Evolutionary conservation across 2,329 filamentous ascomycete species (phyloP).

Genomic region (Davidsoniella virescens): DNA sequence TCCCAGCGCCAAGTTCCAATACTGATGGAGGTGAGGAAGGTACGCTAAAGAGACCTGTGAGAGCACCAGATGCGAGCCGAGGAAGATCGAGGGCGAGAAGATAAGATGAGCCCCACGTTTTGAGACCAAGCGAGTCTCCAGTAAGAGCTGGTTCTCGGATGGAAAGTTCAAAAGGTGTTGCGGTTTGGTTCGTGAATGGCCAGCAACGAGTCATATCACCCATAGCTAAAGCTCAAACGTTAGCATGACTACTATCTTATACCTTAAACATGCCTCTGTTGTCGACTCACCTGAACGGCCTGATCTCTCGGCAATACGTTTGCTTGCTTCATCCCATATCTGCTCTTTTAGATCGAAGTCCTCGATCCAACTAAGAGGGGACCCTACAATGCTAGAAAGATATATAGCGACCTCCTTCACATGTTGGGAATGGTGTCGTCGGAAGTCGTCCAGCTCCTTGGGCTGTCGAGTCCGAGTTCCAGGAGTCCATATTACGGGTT

Average conservation of each 20-base stretch:
- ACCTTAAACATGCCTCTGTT: not conserved
- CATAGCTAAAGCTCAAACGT: constrained; percentile 27
- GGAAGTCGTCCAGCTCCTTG: constrained; percentile 26
- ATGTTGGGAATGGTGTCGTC: constrained; percentile 25
- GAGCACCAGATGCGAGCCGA: constrained; percentile 26
- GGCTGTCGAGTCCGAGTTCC: constrained; percentile 24
- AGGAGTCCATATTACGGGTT: constrained; percentile 52
- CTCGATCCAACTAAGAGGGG: constrained; percentile 49
- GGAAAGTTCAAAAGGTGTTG: constrained; percentile 40
- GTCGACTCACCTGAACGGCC: constrained; percentile 46
- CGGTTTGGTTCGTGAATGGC: constrained; percentile 25
- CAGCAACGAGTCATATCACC: constrained; percentile 38
- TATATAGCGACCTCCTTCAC: constrained; percentile 44
- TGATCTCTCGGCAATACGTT: constrained; percentile 68
- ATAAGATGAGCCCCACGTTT: constrained; percentile 90
- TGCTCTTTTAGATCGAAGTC: constrained; percentile 48
- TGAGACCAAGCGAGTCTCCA: constrained; percentile 66
- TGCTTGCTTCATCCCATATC: constrained; percentile 66
- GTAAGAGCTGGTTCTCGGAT: constrained; percentile 80
- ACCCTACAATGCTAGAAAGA: constrained; percentile 52
- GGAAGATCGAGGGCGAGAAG: constrained; percentile 61
- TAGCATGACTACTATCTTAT: not conserved
- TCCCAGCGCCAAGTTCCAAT: constrained; percentile 78
- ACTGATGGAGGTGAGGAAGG: constrained; percentile 23
- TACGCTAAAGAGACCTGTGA: constrained; percentile 30